phyloP scores from a whole-genome alignment of 1,284 basidiomycete species.

The Malassezia slooffiae region DNA sequence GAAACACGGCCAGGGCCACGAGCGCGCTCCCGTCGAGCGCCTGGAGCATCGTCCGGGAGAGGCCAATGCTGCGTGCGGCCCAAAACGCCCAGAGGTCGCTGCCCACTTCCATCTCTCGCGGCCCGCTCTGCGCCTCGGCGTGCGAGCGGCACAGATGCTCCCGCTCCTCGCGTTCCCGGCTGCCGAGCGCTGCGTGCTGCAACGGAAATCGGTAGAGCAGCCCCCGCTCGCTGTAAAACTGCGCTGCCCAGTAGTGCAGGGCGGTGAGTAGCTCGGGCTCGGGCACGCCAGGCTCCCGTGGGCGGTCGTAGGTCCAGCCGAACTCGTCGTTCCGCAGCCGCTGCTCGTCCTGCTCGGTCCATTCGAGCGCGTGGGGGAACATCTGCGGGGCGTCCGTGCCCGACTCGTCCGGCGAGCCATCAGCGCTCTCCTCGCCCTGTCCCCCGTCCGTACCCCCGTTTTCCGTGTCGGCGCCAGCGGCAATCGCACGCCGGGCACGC shows the following conservation, averaged over 20 bases:
- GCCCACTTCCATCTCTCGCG: conserved; percentile 3
- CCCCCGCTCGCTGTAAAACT: conserved; percentile 3
- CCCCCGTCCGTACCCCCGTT: neutral
- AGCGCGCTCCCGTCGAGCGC: conserved; percentile 8
- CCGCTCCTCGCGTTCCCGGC: too few species aligned
- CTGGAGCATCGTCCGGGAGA: conserved; percentile 1
- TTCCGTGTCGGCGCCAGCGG: neutral
- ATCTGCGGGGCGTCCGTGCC: neutral
- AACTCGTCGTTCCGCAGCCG: neutral
- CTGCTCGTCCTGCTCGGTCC: conserved; percentile 5
- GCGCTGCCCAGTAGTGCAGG: conserved; percentile 11
- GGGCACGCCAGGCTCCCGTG: neutral
- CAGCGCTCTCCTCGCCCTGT: neutral
- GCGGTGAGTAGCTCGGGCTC: neutral
- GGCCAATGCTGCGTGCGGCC: conserved; percentile 6
- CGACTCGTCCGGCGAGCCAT: neutral
- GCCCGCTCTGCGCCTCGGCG: neutral
- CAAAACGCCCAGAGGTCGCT: conserved; percentile 6
- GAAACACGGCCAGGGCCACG: conserved; percentile 3
- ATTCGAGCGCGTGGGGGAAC: conserved; percentile 1
- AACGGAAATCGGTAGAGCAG: too few species aligned
- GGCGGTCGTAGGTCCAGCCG: conserved; percentile 3
- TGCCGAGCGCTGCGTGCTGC: too few species aligned
- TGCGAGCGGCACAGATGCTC: too few species aligned
- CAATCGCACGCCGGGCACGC: too few species aligned